A percentile compares a stretch with the other conserved stretches of the same genome.
phyloP scores from a whole-genome alignment of 148 eudicot genomes.

The Hydrangea macrophylla region DNA sequence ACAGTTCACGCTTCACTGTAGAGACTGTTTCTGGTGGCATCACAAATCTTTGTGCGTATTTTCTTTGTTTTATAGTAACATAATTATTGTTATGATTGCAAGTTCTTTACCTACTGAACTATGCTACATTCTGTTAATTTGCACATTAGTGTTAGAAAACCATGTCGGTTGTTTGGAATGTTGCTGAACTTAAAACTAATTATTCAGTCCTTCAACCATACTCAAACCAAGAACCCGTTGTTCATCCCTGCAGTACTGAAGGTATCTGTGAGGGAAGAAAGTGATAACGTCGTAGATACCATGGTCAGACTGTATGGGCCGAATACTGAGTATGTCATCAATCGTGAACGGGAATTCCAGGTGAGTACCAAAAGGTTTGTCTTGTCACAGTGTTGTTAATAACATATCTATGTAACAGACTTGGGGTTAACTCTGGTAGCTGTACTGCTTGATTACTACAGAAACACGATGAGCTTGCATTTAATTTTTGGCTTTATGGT shows the following conservation, averaged over 20 bases:
- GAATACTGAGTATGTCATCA: slow-evolving; percentile 87
- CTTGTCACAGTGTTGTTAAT: not conserved
- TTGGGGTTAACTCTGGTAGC: not conserved
- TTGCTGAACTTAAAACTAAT: not conserved
- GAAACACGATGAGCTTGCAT: not conserved
- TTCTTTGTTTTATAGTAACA: slow-evolving; percentile 7
- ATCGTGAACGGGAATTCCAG: slow-evolving; percentile 83
- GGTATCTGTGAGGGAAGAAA: slow-evolving; percentile 68
- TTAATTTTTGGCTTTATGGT: not conserved
- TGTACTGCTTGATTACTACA: not conserved
- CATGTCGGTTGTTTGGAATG: not conserved
- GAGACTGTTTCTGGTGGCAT: slow-evolving; percentile 88
- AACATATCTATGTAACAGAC: not conserved
- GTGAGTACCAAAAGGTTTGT: slow-evolving; percentile 30
- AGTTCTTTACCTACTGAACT: not conserved
- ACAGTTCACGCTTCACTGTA: slow-evolving; percentile 50
- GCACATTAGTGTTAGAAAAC: not conserved
- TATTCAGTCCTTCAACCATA: not conserved
- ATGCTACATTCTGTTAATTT: not conserved
- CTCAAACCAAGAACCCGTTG: not conserved
- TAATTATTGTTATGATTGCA: not conserved
- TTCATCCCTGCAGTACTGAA: slow-evolving; percentile 65
- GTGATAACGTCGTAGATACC: slow-evolving; percentile 39
- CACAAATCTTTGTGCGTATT: slow-evolving; percentile 74
- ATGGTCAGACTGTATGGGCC: slow-evolving; percentile 93